Conservation (phyloP, 1,139 yeast genomes). For the Pichia sp. region DNA sequence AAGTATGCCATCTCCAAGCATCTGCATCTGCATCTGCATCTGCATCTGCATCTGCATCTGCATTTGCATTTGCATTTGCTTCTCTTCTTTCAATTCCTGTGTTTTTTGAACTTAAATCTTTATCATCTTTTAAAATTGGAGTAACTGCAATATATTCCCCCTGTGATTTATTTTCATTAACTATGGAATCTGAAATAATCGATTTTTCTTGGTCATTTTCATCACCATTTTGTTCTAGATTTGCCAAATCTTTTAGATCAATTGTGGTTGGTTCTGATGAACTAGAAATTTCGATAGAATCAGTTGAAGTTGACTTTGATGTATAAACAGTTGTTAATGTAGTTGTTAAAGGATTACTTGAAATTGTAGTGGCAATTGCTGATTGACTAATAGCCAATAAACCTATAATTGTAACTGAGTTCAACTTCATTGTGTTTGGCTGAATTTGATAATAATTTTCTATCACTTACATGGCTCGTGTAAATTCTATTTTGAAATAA, state of each 20-base stretch:
- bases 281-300: neutral
- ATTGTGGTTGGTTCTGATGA: neutral
- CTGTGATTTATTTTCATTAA: neutral
- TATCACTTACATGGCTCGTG: too few relatives aligned
- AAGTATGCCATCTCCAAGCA: neutral
- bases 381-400: neutral
- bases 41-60: neutral
- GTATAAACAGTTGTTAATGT: neutral
- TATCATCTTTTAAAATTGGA: neutral
- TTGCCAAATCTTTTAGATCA: too few relatives aligned
- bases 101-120: neutral
- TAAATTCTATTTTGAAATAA: neutral
- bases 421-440: neutral
- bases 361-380: neutral
- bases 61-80: too few relatives aligned
- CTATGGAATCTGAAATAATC: neutral
- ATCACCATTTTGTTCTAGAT: neutral
- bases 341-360: neutral
- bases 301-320: too few relatives aligned
- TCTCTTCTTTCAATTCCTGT: too few relatives aligned
- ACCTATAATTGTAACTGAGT: neutral
- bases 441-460: too few relatives aligned
- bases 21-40: neutral
- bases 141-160: neutral
- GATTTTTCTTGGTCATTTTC: neutral